Evolutionary conservation across 1,139 yeast genomes (phyloP).

Genomic region (Yamadazyma diddensiae): DNA sequence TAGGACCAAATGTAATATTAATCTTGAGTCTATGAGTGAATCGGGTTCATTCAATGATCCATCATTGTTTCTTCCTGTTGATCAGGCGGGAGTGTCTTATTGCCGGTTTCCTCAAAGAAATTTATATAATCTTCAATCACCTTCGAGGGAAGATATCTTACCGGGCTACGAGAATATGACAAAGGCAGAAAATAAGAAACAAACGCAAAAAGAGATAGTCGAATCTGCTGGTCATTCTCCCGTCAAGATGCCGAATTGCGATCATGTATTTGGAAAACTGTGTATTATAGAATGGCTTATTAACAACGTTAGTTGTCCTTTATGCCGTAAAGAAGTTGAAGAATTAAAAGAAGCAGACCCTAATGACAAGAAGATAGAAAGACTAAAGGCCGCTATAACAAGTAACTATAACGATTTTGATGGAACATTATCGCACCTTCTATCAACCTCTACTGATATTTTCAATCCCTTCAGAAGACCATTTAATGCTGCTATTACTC

Average conservation of each 20-base stretch:
- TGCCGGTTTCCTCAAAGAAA: slow-evolving; percentile 34
- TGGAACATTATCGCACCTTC: slow-evolving; percentile 23
- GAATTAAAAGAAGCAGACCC: slow-evolving; percentile 24
- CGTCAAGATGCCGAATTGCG: slow-evolving; percentile 44
- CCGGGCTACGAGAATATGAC: slow-evolving; percentile 28
- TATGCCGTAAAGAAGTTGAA: slow-evolving; percentile 45
- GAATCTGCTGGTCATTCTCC: slow-evolving; percentile 30
- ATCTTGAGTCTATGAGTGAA: slow-evolving; percentile 7
- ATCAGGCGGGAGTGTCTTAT: slow-evolving; percentile 27
- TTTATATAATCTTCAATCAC: slow-evolving; percentile 21
- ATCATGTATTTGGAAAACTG: slow-evolving; percentile 40
- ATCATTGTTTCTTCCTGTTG: slow-evolving; percentile 36
- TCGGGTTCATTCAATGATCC: slow-evolving; percentile 32
- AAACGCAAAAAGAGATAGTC: slow-evolving; percentile 7
- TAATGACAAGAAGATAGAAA: slow-evolving; percentile 14
- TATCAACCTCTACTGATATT: slow-evolving; percentile 34
- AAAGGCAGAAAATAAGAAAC: slow-evolving; percentile 13
- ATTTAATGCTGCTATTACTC: slow-evolving; percentile 36
- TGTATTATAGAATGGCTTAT: slow-evolving; percentile 46
- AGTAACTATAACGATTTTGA: slow-evolving; percentile 15
- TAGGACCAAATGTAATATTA: slow-evolving; percentile 3
- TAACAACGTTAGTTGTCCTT: slow-evolving; percentile 42
- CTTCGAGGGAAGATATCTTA: slow-evolving; percentile 27
- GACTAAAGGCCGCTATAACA: slow-evolving; percentile 13
- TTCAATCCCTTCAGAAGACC: slow-evolving; percentile 40